Base-by-base conservation (phyloP, 2,329 filamentous ascomycete genomes). In the Dryadomyces quercivorus region DNA sequence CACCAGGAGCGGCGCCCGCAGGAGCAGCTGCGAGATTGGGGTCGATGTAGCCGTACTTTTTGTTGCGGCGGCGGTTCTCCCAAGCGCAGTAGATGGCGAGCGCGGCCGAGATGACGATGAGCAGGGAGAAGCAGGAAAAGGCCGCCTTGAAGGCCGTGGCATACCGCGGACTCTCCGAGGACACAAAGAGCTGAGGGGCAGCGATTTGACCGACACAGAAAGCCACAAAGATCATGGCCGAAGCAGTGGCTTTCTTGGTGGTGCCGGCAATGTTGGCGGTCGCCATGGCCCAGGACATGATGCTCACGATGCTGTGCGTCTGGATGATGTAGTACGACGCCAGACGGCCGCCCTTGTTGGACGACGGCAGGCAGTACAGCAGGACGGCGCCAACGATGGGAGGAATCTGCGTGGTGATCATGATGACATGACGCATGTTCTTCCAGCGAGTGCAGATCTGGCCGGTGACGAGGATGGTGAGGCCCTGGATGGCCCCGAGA, bases 81-180 rank as follows among this genome's bases (percentile, higher is more conserved):
- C 66, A 63, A 12, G 63, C 68, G 16, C 82, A 67, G 53, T 78
- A 73, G 60, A 71, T 74, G 15, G 78, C 67, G 56, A 82, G 66
- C 38, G 71, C 72, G 10, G 74, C 59, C 40, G 77, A 71, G 2
- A 75, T 66, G 1, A 72, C 43, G 1, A 80, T 71, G 51, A 78
- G 68, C 20, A 76, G 61, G 0, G 70, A 71, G 61, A 56, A 58
- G 40, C 53, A 52, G n/a, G 43, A 40, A 10, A 58, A 52, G 8
- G 47, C 51, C 82, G 82, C 64, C 79, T 84, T 70, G 59, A 84
- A 82, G 0, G 80, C 82, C 42, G 77, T 80, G 46, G 76, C 72
- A 63, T 85, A 87, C 1, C 72, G 67, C 0, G 82, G 82, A 0
- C 73, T 71, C 61, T 86, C 78, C 46, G 65, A 66, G n/a, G 70